Percentiles rank a stretch among this genome's conserved stretches.
Evolutionary conservation across 1,284 basidiomycete genomes (phyloP).

Genomic region (Inonotus hispidus): DNA sequence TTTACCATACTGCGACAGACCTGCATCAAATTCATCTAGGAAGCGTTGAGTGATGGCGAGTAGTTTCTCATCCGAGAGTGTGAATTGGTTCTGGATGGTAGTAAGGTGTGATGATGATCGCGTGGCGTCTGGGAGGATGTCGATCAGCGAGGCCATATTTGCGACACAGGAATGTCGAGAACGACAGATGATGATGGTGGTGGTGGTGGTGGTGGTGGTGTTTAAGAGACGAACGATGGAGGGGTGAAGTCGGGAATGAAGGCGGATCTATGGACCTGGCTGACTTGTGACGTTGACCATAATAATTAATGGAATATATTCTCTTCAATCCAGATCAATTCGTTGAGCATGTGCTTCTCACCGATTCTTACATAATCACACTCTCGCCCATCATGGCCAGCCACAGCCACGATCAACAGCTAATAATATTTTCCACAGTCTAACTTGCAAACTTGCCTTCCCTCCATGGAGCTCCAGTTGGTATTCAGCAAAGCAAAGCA

Average conservation of each 20-base stretch:
- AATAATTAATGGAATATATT: background rate
- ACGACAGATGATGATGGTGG: background rate
- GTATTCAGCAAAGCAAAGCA: conserved; percentile 4
- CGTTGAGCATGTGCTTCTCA: background rate
- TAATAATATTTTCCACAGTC: background rate
- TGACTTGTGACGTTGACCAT: background rate
- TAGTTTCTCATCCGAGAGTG: conserved; percentile 56
- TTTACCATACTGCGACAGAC: conserved; percentile 66
- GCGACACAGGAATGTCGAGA: background rate
- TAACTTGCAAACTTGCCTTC: background rate
- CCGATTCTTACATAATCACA: background rate
- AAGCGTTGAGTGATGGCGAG: conserved; percentile 73
- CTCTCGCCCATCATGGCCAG: too few relatives aligned
- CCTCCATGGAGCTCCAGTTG: conserved; percentile 6
- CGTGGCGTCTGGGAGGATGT: conserved; percentile 19
- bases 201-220: background rate
- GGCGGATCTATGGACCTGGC: background rate
- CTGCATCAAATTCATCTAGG: conserved; percentile 69
- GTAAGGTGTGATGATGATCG: conserved; percentile 32
- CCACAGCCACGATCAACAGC: too few relatives aligned
- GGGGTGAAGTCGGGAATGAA: background rate
- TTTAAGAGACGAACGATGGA: background rate
- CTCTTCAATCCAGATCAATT: background rate
- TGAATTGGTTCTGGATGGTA: conserved; percentile 63
- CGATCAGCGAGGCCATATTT: too few relatives aligned